Base-by-base conservation (phyloP, 306 rosid genomes). In the Acacia crassicarpa region DNA sequence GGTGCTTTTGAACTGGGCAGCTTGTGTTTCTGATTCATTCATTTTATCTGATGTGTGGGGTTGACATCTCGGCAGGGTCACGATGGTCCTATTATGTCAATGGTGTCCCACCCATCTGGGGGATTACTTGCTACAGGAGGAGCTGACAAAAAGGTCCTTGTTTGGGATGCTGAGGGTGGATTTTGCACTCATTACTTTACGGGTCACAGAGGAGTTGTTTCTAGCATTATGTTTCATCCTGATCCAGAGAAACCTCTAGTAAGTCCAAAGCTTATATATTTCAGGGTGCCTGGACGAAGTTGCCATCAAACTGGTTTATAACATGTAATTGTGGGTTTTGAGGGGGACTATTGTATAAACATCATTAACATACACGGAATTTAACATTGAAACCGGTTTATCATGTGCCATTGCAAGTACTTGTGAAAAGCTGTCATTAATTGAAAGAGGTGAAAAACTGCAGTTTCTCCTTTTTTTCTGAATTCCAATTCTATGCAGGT, bases 81-180 rank as follows among this genome's bases (percentile, higher is more conserved):
- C 72, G 97, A 95, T 11, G 97, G 98, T 83, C 98, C 98, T 0
- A 94, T 93, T n/a, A 95, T 92, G 99, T 92, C 87, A 58, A 93
- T 95, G 98, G 85, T 90, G 8, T 88, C 90, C 77, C 98, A 95
- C 72, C 89, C 92, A 32, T 95, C 98, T 8, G 98, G 98, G 14
- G 99, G 99, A 27, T 79, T 93, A 81, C 95, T 95, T 22, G 97
- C 99, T 30, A 92, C 99, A 0, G 97, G 92, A 0, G 99, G 99
- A 86, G 98, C 99, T 58, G 99, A 95, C 81, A 88, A 92, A 86
- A 95, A 89, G 77, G 96, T 95, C 68, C 90, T 89, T 22, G 97
- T 95, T 72, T 93, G 99, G 99, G 97, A 95, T 74, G 96, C 93
- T 6, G 96, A 94, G 65, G 98, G 97, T 58, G 97, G 98, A 51